A percentile compares a stretch with the other conserved stretches of the same genome.
These are phyloP conservation scores for Laguncularia racemosa DNA, from an alignment of 345 rosid species.

Conservation along the genomic window DNA sequence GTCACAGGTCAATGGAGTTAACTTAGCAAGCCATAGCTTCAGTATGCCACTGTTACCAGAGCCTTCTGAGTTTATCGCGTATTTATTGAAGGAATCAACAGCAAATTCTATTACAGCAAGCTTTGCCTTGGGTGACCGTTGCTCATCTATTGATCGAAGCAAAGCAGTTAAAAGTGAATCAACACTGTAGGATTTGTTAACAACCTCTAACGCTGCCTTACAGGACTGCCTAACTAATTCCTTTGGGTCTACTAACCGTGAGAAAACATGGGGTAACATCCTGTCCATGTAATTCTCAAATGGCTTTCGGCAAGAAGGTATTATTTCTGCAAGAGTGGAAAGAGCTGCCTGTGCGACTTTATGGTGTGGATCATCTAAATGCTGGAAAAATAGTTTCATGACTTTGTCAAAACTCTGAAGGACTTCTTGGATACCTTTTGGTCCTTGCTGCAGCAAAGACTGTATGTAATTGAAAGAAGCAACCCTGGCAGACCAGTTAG, in stretches of 20 bases:
- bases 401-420: constrained; percentile 92
- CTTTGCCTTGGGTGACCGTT: constrained; percentile 96
- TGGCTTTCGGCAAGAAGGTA: constrained; percentile 92
- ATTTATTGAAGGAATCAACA: constrained; percentile 78
- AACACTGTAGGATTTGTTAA: constrained; percentile 79
- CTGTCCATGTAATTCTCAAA: constrained; percentile 98
- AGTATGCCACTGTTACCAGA: constrained; percentile 77
- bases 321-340: constrained; percentile 90
- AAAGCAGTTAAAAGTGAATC: constrained; percentile 91
- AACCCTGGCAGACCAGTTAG: constrained; percentile 98
- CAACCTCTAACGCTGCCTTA: constrained; percentile 77
- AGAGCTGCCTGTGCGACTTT: constrained; percentile 99
- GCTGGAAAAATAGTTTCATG: constrained; percentile 96
- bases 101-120: constrained; percentile 95
- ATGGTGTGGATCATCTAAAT: constrained; percentile 98
- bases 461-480: constrained; percentile 85
- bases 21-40: constrained; percentile 92
- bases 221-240: constrained; percentile 95
- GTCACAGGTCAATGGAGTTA: constrained; percentile 76
- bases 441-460: constrained; percentile 86
- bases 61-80: constrained; percentile 68
- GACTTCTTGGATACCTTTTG: constrained; percentile 92
- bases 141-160: constrained; percentile 97
- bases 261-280: constrained; percentile 92
- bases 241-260: constrained; percentile 92